Percentiles rank a stretch among this genome's conserved stretches.
phyloP scores from a whole-genome alignment of 2,329 filamentous ascomycete genomes.

The Lecanicillium sp. region DNA sequence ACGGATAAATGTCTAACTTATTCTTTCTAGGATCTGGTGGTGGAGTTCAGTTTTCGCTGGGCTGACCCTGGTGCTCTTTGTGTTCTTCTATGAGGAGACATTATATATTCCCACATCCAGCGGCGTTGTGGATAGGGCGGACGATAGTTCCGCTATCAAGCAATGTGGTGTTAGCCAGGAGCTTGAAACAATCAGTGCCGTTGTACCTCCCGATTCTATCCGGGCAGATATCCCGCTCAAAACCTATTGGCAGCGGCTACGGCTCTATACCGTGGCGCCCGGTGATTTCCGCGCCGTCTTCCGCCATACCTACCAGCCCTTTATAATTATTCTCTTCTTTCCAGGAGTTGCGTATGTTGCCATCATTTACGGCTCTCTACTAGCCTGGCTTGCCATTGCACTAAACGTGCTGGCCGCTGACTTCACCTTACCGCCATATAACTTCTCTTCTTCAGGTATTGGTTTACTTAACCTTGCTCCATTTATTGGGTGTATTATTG shows the following conservation, averaged over 20 bases:
- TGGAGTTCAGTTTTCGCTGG: constrained; percentile 5
- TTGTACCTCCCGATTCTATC: background rate
- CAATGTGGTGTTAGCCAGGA: background rate
- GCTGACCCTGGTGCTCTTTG: background rate
- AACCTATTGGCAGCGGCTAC: background rate
- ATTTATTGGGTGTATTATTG: constrained; percentile 28
- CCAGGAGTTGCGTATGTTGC: background rate
- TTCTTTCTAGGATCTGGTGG: constrained; percentile 23
- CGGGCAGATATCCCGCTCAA: background rate
- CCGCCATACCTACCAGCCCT: background rate
- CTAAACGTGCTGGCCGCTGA: background rate
- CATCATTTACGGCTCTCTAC: background rate
- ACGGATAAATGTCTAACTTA: too few relatives aligned
- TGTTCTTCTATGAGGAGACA: background rate
- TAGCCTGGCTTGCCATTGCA: background rate
- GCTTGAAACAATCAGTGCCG: background rate
- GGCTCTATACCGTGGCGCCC: background rate
- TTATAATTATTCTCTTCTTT: background rate
- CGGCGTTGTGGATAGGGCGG: background rate
- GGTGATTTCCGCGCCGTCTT: background rate
- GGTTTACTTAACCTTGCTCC: constrained; percentile 22
- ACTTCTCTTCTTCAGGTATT: constrained; percentile 21
- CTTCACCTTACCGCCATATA: constrained; percentile 22
- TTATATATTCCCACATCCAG: background rate
- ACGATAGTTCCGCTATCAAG: background rate